A percentile compares a stretch with the other conserved stretches of the same genome.
phyloP scores from a whole-genome alignment of 2,329 filamentous ascomycete species.

The Myriangium duriaei region DNA sequence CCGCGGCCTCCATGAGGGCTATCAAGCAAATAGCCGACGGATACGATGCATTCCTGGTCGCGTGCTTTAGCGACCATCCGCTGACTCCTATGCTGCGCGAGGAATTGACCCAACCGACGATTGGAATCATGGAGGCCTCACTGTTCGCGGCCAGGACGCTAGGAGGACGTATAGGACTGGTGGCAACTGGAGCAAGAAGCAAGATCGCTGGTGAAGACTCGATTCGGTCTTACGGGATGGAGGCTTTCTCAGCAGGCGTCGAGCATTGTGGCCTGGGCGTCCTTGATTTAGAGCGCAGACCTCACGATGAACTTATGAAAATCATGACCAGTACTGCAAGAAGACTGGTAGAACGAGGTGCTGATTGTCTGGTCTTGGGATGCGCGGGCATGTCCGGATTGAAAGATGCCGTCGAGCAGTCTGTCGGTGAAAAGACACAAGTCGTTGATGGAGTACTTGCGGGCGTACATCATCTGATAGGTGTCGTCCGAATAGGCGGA shows the following conservation, averaged over 20 bases:
- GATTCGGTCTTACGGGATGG: slow-evolving; percentile 31
- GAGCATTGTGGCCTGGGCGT: slow-evolving; percentile 32
- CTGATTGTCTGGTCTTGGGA: slow-evolving; percentile 32
- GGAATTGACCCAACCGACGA: slow-evolving; percentile 32
- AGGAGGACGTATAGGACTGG: slow-evolving; percentile 34
- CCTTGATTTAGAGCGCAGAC: slow-evolving; percentile 31
- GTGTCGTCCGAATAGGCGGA: slow-evolving; percentile 33
- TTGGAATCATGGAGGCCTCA: slow-evolving; percentile 41
- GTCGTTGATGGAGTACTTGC: slow-evolving; percentile 41
- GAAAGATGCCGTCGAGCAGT: slow-evolving; percentile 34
- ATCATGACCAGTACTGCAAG: slow-evolving; percentile 29
- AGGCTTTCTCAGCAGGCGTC: slow-evolving; percentile 31
- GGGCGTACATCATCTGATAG: slow-evolving; percentile 35
- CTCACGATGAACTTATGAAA: slow-evolving; percentile 27
- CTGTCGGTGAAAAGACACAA: slow-evolving; percentile 34
- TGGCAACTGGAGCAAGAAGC: slow-evolving; percentile 29
- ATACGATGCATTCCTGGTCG: slow-evolving; percentile 38
- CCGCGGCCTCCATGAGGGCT: slow-evolving; percentile 36
- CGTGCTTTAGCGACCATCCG: slow-evolving; percentile 38
- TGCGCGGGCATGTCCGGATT: slow-evolving; percentile 40
- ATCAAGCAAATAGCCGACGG: slow-evolving; percentile 31
- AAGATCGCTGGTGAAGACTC: slow-evolving; percentile 30
- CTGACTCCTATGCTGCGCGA: slow-evolving; percentile 36
- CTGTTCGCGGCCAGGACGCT: slow-evolving; percentile 39
- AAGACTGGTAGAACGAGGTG: slow-evolving; percentile 29